Base-by-base conservation (phyloP, 306 rosid genomes). In the Corylus americana region DNA sequence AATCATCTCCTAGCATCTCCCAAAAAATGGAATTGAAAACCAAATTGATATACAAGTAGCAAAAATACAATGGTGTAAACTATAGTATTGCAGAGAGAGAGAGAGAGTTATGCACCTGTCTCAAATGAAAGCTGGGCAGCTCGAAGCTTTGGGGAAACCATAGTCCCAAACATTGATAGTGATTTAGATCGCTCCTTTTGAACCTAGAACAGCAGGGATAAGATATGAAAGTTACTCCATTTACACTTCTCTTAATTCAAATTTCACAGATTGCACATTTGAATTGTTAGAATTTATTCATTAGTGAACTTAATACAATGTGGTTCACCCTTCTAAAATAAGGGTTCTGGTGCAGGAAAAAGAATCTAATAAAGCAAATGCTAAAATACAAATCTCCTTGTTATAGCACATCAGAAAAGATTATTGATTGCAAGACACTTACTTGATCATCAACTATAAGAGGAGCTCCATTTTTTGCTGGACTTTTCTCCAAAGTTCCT, bases 121-220 rank as follows among this genome's bases (percentile, higher is more conserved):
- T 95, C 98, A 78, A 95, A 95, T 77, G 98, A 91, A 77, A 90
- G 87, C 79, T 92, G 98, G 69, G 92, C 75, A 55, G 89, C 85
- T 51, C 97, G 95, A 78, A 92, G 98, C 86, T 91, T 95, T 71
- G 98, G 98, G 17, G 98, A 89, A 85, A 91, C 94, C 71, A 95
- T 79, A 80, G 92, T 77, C 47, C 96, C 98, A 80, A 92, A 95
- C 71, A 82, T 88, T 17, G 92, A 85, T 74, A 92, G 81, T 57
- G 91, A 90, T 75, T 85, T 91, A 47, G 82, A 74, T 62, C 90
- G 87, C 89, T 90, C 96, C 85, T 80, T 95, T 66, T 78, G 91
- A 78, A 91, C 82, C 93, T 92, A 68, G 22, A 70, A 66, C 74
- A 44, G 20, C 74, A 80, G 76, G 49, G 55, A 85, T 25, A 58